Percentiles rank a stretch among this genome's conserved stretches.
Conservation (phyloP, 495 filamentous ascomycete genomes). For the Tirmania nivea region DNA sequence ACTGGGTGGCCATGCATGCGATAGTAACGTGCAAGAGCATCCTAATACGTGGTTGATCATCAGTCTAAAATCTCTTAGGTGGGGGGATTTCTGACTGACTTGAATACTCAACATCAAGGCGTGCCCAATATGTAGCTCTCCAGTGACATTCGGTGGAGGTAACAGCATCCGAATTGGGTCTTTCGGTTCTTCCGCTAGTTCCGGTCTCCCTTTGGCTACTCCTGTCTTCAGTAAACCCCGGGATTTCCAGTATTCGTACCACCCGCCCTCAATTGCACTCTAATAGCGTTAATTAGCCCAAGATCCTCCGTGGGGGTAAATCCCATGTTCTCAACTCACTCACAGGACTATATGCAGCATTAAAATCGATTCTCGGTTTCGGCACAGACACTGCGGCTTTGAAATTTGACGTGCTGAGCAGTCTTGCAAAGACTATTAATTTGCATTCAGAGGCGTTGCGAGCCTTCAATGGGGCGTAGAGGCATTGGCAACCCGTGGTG, state of each 20-base stretch:
- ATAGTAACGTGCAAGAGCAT: slow-evolving; percentile 42
- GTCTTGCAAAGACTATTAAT: no score
- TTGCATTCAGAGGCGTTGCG: no score
- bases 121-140: slow-evolving; percentile 48
- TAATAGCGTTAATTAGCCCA: background rate
- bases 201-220: background rate
- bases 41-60: slow-evolving; percentile 13
- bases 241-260: slow-evolving; percentile 18
- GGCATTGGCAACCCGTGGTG: no score
- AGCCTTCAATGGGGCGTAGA: no score
- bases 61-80: slow-evolving; percentile 5
- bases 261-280: slow-evolving; percentile 11
- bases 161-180: background rate
- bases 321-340: no score
- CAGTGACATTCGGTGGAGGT: slow-evolving; percentile 64
- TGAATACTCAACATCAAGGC: slow-evolving; percentile 35
- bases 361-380: no score
- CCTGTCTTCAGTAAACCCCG: slow-evolving; percentile 11
- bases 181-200: background rate
- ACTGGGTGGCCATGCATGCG: slow-evolving; percentile 41
- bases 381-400: no score
- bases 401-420: no score
- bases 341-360: no score
- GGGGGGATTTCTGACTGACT: slow-evolving; percentile 6
- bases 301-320: no score